Base-by-base conservation (phyloP, 352 stramenopile genomes). In the Pythium coloratum region DNA sequence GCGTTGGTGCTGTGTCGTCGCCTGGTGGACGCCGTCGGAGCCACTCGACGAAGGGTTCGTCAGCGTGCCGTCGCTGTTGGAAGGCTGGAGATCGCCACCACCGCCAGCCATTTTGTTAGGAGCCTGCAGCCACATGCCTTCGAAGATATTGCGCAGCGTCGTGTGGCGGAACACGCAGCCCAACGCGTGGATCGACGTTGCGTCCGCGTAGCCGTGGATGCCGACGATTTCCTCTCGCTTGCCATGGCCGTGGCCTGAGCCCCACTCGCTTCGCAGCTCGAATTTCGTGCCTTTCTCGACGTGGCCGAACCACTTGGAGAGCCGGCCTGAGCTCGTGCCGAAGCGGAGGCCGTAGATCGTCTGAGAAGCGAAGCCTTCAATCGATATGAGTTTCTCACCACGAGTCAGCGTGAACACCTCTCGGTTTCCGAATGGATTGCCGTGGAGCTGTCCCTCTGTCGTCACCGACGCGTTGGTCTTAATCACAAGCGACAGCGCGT, bases 251-350 rank as follows among this genome's bases (percentile, higher is more conserved):
- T 53, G 46, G 46, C 46, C 46, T 2, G 18, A 53, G 46, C 46
- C 46, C 53, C 75, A 90, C 36, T 88, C 85, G 49, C 73, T 88
- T 20, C 72, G 73, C 42, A 94, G 46, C 40, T 89, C 78, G 60
- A 94, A 94, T 36, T 75, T 77, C 10, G 74, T 77, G 33, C 85
- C 85, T 66, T 90, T 89, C 46, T 92, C 83, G 58, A 74, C 83
- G 30, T 89, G 77, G 14, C 83, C 85, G 64, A 87, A 94, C 85
- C 85, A 94, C 59, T 89, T 92, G 2, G 85, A 94, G n/a, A 75
- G 66, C 4, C 85, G 68, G 0, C 78, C 78, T 1, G 65, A 55
- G 46, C 70, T 91, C 14, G 85, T 92, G 18, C 72, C 76, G 36
- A 92, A 89, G 28, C 85, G 80, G 0, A 94, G 57, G 0, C 76